Evolutionary conservation across 352 stramenopile species (phyloP).

Genomic region (Phytopythium aichiense): DNA sequence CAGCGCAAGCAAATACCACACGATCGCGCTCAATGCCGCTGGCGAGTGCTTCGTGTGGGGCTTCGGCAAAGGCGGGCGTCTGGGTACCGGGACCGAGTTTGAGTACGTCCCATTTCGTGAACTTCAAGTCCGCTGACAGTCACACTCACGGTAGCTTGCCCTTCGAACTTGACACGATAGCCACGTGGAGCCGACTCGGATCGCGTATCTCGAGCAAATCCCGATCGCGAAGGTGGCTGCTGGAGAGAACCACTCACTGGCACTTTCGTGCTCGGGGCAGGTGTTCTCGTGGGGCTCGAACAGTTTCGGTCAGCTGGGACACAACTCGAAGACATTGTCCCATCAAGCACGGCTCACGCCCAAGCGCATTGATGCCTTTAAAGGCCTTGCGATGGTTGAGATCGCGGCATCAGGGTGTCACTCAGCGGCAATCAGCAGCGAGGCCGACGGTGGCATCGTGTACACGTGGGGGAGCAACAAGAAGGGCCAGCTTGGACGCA

Average conservation of each 20-base stretch:
- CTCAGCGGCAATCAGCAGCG: slow-evolving; percentile 56
- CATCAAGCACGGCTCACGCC: slow-evolving; percentile 54
- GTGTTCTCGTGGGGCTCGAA: slow-evolving; percentile 85
- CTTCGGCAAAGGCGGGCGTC: slow-evolving; percentile 74
- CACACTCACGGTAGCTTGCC: background rate
- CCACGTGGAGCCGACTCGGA: slow-evolving; percentile 56
- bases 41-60: slow-evolving; percentile 80
- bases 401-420: slow-evolving; percentile 72
- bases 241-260: slow-evolving; percentile 79
- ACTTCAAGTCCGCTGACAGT: background rate
- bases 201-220: slow-evolving; percentile 43
- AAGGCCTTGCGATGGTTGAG: slow-evolving; percentile 40
- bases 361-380: slow-evolving; percentile 73
- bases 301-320: slow-evolving; percentile 72
- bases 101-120: slow-evolving; percentile 34
- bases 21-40: slow-evolving; percentile 52
- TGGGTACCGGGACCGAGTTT: slow-evolving; percentile 74
- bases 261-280: slow-evolving; percentile 56
- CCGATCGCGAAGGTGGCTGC: slow-evolving; percentile 63
- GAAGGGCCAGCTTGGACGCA: slow-evolving; percentile 70
- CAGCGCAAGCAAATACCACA: slow-evolving; percentile 81
- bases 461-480: slow-evolving; percentile 85
- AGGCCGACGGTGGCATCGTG: slow-evolving; percentile 30
- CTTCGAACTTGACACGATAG: slow-evolving; percentile 9
- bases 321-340: slow-evolving; percentile 50